Evolutionary conservation across 1,284 basidiomycete species (phyloP), one percentile per base, ranked within the genome.

Genomic region (Ceratobasidium sp.): DNA sequence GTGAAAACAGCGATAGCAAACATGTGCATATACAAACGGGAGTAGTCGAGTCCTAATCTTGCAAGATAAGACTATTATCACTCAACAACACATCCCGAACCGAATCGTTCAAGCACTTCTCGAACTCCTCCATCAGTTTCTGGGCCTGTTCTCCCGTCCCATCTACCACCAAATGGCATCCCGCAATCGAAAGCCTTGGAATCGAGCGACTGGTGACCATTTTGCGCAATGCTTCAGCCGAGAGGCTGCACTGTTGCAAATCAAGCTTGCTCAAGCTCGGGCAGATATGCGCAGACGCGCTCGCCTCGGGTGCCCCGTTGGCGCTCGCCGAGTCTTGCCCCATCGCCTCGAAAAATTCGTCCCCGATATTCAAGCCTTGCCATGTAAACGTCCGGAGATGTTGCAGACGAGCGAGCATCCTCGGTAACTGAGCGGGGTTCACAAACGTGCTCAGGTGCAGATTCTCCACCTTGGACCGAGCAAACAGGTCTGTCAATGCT

Each of bases 301-400:
- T 41, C 34, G 48, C 49, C 39, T 43, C 54, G 7, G n/a, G 53
- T 13, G 48, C 14, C n/a, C 39, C 54, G 16, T 56, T 19, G 27
- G 66, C 34, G 24, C 34, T 58, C 24, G 54, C 58, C 9, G 51
- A 43, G n/a, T 43, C 31, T 4, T 34, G 66, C 11, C 37, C 41
- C 66, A 69, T 69, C n/a, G 34, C 43, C 5, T 58, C 53, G 27
- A 69, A 69, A 29, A 69, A 69, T 22, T 69, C 66, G 66, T 69
- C 54, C n/a, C 41, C 66, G n/a, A 69, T 69, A 46, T 69, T 69
- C 53, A 69, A 48, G 13, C 54, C 66, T n/a, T 69, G 53, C 53
- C 66, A 69, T 19, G 54, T 69, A 41, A 69, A 69, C n/a, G 54
- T 43, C 13, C 54, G 51, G 6, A 69, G 48, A n/a, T 58, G 53